Evolutionary conservation across 78 protist species (phyloP).

Genomic region (Dictyostelium capitatum): DNA sequence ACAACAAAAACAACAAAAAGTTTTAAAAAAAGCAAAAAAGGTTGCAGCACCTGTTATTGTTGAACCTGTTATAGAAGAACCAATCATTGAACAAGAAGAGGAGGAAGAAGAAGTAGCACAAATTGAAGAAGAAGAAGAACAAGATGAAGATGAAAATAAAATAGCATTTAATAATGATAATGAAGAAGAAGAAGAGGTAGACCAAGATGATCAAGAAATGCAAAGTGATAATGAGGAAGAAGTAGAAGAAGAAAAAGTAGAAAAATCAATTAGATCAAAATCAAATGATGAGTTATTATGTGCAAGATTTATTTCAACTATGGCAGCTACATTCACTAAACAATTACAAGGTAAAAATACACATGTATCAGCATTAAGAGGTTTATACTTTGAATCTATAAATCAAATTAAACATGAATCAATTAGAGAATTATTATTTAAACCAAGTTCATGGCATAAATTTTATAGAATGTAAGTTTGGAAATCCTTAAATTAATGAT

Average conservation of each 20-base stretch:
- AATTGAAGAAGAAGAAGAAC: background rate
- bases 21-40: slow-evolving; percentile 40
- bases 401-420: slow-evolving; percentile 17
- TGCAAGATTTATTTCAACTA: slow-evolving; percentile 42
- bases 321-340: slow-evolving; percentile 24
- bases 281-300: slow-evolving; percentile 13
- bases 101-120: background rate
- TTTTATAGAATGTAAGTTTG: slow-evolving; percentile 21
- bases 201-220: background rate
- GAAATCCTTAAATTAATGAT: background rate
- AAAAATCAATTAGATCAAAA: background rate
- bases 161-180: background rate
- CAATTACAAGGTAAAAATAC: slow-evolving; percentile 16
- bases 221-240: background rate
- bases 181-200: background rate
- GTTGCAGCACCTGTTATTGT: background rate
- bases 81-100: background rate
- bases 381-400: slow-evolving; percentile 40
- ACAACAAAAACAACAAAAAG: background rate
- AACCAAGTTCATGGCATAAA: slow-evolving; percentile 31
- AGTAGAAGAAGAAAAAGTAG: background rate
- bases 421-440: slow-evolving; percentile 47
- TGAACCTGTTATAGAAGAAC: too few relatives aligned
- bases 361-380: background rate
- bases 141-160: background rate